phyloP scores from a whole-genome alignment of 225 moss, liverwort and hornwort genomes.

The Thuidium tamariscinum region DNA sequence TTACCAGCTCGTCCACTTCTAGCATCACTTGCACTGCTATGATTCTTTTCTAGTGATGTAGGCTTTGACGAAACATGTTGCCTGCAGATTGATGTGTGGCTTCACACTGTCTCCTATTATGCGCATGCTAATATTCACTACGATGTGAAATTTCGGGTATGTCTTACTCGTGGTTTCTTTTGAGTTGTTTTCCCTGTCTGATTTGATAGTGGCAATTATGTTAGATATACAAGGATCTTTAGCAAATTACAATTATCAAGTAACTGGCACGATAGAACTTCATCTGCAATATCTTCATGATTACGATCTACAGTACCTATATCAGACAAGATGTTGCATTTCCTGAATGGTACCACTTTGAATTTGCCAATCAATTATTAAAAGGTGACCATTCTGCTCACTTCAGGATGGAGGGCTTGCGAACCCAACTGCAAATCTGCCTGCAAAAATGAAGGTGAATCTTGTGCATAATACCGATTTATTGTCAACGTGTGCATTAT shows the following conservation, averaged over 20 bases:
- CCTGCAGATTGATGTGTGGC: conserved; percentile 83
- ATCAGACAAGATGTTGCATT: background rate
- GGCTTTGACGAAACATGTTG: background rate
- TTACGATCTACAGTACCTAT: background rate
- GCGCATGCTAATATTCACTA: conserved; percentile 65
- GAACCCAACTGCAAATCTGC: conserved; percentile 26
- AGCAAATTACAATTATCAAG: background rate
- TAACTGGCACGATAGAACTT: background rate
- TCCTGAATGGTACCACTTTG: background rate
- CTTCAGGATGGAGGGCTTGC: conserved; percentile 38
- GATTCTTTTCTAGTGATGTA: background rate
- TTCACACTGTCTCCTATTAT: conserved; percentile 72
- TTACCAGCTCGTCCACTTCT: background rate
- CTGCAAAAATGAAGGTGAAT: conserved; percentile 44
- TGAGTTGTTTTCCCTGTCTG: background rate
- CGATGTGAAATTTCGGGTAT: conserved; percentile 40
- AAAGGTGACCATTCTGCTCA: background rate
- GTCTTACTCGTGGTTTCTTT: background rate
- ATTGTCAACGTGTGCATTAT: background rate
- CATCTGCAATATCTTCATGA: background rate
- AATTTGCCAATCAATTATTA: background rate
- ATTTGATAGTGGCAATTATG: background rate
- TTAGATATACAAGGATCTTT: background rate
- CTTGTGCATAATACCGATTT: background rate
- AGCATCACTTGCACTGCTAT: background rate